Evolutionary conservation across 805 yeast genomes (phyloP), one percentile per base, ranked within the genome.

Genomic region (Candida nonsorbophila): DNA sequence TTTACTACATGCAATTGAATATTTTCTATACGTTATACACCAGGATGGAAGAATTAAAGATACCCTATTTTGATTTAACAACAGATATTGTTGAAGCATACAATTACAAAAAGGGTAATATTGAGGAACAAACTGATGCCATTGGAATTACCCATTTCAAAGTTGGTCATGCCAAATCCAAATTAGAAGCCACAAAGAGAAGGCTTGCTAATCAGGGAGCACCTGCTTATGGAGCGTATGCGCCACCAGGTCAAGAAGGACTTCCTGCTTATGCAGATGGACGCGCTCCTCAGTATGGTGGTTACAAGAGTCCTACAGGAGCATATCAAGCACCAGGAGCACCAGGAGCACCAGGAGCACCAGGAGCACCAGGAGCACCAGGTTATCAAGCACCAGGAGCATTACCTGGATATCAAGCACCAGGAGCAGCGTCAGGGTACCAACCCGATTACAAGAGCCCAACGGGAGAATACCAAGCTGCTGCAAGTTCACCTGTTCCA

Each of bases 1-100:
- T 92, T 58, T 92, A 92, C 62, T 92, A 78, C 69, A 92, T 92
- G 97, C 98, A 92, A 66, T 74, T 92, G 67, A 92, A 92, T 65
- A 86, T 92, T 34, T 92, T 88, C 58, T 92, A 92, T 70, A 87
- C 96, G 1, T 67, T 92, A 38, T 88, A 84, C 66, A 81, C 73
- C 51, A 75, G 84, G 47, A 84, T 90, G 85, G 95, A 90, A 61
- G 95, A 85, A 52, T 79, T 90, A 84, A 87, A 92, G 63, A 92
- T 92, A 42, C 96, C 97, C 10, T 92, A 92, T 62, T 92, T 92
- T 58, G 94, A 92, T 53, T 67, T 92, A 51, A 67, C 75, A 28
- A 70, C 84, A 25, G 97, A 87, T 53, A 84, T 92, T 39, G 69
- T 83, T 31, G 90, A 84, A 53, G 81, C 88, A 3, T 92, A 80